A percentile compares a stretch with the other conserved stretches of the same genome.
phyloP scores from a whole-genome alignment of 495 filamentous ascomycete genomes.

The Aspergillus funiculosus region DNA sequence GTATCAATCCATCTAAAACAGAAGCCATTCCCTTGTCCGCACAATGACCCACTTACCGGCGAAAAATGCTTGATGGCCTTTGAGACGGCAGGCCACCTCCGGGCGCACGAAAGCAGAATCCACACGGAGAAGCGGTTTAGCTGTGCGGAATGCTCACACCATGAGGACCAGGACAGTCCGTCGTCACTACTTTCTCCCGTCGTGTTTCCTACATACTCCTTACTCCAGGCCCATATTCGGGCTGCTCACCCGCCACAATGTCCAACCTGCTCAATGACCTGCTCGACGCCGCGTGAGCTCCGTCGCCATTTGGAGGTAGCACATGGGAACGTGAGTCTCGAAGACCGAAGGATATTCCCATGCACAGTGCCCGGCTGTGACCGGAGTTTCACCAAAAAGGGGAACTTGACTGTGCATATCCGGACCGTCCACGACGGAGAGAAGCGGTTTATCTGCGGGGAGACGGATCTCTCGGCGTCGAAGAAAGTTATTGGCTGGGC shows the following conservation, averaged over 20 bases:
- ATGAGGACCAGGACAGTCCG: slow-evolving; percentile 20
- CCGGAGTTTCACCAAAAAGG: slow-evolving; percentile 67
- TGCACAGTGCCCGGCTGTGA: slow-evolving; percentile 63
- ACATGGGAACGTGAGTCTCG: slow-evolving; percentile 56
- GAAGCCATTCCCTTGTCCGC: slow-evolving; percentile 60
- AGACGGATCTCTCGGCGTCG: slow-evolving; percentile 51
- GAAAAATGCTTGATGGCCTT: slow-evolving; percentile 62
- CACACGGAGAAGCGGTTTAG: slow-evolving; percentile 65
- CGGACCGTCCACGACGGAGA: slow-evolving; percentile 65
- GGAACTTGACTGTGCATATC: slow-evolving; percentile 74
- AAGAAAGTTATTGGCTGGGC: slow-evolving; percentile 61
- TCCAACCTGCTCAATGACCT: slow-evolving; percentile 60
- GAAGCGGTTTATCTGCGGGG: slow-evolving; percentile 66
- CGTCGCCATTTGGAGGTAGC: slow-evolving; percentile 64
- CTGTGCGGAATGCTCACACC: slow-evolving; percentile 60
- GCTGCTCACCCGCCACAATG: slow-evolving; percentile 70
- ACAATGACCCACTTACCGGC: slow-evolving; percentile 51
- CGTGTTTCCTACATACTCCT: slow-evolving; percentile 64
- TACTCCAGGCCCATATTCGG: slow-evolving; percentile 66
- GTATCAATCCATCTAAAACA: slow-evolving; percentile 61
- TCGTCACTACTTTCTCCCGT: slow-evolving; percentile 21
- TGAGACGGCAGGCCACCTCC: slow-evolving; percentile 60
- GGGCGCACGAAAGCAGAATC: slow-evolving; percentile 61
- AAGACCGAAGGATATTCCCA: slow-evolving; percentile 54
- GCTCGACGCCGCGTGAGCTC: slow-evolving; percentile 53